Conservation (phyloP, 352 stramenopile species). For the Phytophthora quininea region DNA sequence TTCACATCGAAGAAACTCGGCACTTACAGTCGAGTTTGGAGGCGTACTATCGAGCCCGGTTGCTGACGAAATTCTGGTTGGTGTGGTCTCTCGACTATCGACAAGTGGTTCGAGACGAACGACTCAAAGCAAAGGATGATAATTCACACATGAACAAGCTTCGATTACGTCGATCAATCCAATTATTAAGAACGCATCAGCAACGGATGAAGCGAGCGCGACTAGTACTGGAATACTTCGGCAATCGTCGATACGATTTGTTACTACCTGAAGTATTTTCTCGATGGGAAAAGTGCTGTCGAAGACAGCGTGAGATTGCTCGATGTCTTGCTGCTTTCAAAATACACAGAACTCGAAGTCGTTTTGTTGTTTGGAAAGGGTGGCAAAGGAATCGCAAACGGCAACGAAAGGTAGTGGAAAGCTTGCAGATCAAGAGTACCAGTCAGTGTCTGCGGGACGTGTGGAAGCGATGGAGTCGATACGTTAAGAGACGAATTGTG, state of each 20-base stretch:
- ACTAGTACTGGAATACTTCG: slow-evolving; percentile 48
- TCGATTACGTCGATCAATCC: slow-evolving; percentile 23
- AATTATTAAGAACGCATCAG: slow-evolving; percentile 7
- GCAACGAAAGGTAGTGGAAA: slow-evolving; percentile 22
- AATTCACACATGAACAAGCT: slow-evolving; percentile 14
- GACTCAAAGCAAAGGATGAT: neutral
- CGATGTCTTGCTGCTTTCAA: slow-evolving; percentile 6
- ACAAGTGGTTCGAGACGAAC: slow-evolving; percentile 4
- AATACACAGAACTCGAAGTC: slow-evolving; percentile 3
- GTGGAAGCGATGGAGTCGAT: slow-evolving; percentile 32
- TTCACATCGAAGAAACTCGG: slow-evolving; percentile 39
- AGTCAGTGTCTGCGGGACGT: slow-evolving; percentile 8
- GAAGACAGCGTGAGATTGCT: slow-evolving; percentile 8
- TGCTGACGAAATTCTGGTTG: slow-evolving; percentile 72
- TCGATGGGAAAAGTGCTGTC: slow-evolving; percentile 26
- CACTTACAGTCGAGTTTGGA: slow-evolving; percentile 51
- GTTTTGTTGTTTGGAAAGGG: slow-evolving; percentile 21
- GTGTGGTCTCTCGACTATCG: slow-evolving; percentile 62
- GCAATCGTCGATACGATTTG: slow-evolving; percentile 35
- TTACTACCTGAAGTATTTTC: slow-evolving; percentile 30
- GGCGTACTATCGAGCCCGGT: slow-evolving; percentile 49
- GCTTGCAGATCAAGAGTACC: slow-evolving; percentile 7
- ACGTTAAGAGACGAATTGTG: slow-evolving; percentile 9
- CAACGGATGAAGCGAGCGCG: slow-evolving; percentile 30
- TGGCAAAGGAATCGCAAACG: slow-evolving; percentile 15